Evolutionary conservation across 805 yeast species (phyloP), one percentile per base, ranked within the genome.

Genomic region (Blastobotrys americana): DNA sequence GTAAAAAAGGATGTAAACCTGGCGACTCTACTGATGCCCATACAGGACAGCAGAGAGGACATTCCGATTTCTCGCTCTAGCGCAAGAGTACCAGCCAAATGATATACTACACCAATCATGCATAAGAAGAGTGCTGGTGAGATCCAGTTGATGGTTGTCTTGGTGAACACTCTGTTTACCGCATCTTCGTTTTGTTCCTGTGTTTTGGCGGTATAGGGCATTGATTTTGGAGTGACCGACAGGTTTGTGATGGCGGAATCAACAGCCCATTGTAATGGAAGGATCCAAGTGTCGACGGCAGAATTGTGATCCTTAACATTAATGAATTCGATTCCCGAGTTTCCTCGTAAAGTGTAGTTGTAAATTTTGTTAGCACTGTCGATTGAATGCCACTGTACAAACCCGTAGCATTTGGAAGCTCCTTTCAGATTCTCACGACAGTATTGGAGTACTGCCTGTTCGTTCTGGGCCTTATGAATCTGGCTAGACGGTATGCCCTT

Each of bases 21-120:
- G 1, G 62, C 48, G 3, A 47, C 10, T 36, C 55, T 46, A n/a
- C 52, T 27, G 31, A 57, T 57, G 1, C 65, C 67, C 67, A 63
- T 63, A 33, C 56, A 45, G 16, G 58, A 52, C 18, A 64, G 51
- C 31, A 63, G 45, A 10, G 53, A 50, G 4, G 66, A 44, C 34
- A 64, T 46, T 1, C 67, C 67, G 9, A 41, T 33, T 39, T 63
- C 66, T 16, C 67, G 52, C 39, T 63, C 67, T 38, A 46, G 50
- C 15, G 67, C 63, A 5, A 60, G 56, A 19, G 53, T 52, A 8
- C 68, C 67, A 19, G 64, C 53, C 10, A 64, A 50, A 35, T 63
- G 67, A 48, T 63, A 63, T n/a, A 59, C 50, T 23, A 61, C 63
- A 21, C 67, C 67, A 43, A 63, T 58, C 59, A 64, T 59, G 35